phyloP scores from a whole-genome alignment of 73 alveolate genomes.

The Paramecium sexaurelia region DNA sequence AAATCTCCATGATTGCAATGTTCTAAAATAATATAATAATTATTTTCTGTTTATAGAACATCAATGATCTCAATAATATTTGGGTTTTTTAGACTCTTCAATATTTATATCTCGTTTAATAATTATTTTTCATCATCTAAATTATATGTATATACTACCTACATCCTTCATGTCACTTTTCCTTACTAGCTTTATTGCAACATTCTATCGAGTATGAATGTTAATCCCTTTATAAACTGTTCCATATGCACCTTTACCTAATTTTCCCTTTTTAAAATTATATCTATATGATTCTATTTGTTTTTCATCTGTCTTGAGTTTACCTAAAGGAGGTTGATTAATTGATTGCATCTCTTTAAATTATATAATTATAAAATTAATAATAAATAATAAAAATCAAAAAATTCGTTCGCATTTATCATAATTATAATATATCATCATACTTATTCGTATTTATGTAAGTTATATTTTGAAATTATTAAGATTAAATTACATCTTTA shows the following conservation, averaged over 20 bases:
- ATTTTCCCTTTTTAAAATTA: conserved; percentile 35
- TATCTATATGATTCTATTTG: conserved; percentile 39
- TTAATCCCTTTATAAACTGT: conserved; percentile 63
- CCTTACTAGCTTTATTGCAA: conserved; percentile 58
- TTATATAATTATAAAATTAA: background rate
- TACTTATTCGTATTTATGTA: background rate
- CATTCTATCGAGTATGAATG: conserved; percentile 28
- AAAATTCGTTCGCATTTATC: background rate
- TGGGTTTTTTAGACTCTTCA: conserved; percentile 53
- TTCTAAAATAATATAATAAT: conserved; percentile 59
- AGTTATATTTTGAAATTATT: too few relatives aligned
- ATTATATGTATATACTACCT: background rate
- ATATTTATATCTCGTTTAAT: conserved; percentile 54
- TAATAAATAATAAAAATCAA: background rate
- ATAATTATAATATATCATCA: background rate
- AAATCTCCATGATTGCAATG: conserved; percentile 65
- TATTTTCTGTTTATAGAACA: conserved; percentile 62
- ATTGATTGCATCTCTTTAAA: background rate
- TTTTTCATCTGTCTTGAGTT: conserved; percentile 37
- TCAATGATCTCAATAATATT: conserved; percentile 59
- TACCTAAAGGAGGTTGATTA: background rate
- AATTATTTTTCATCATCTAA: conserved; percentile 47
- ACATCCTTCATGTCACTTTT: conserved; percentile 45
- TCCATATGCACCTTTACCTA: conserved; percentile 67
- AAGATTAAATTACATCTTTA: too few relatives aligned